These are phyloP conservation scores for Amylostereum chailletii DNA, from an alignment of 1,284 basidiomycete species.

Conservation along the genomic window DNA sequence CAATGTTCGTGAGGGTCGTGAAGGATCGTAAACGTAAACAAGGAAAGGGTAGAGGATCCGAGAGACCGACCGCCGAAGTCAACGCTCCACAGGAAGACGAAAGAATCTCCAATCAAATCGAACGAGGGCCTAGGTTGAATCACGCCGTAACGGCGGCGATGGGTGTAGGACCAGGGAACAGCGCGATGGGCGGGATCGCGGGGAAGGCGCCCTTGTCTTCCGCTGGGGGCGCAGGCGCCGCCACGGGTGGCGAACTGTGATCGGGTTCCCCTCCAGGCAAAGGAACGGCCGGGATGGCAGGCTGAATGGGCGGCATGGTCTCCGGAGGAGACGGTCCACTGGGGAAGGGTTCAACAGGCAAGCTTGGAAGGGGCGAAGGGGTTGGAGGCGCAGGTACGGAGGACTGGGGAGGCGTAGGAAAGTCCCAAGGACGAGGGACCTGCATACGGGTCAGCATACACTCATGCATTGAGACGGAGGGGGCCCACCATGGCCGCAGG, in stretches of 20 bases:
- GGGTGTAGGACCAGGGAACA: not conserved
- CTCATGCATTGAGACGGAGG: not conserved
- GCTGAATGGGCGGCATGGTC: not conserved
- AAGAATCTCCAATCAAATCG: too few species aligned
- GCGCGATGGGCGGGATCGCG: not conserved
- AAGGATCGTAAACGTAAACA: too few species aligned
- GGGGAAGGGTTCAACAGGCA: not conserved
- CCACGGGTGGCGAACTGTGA: not conserved
- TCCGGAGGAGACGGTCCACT: not conserved
- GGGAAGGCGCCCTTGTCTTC: not conserved
- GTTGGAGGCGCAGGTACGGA: not conserved
- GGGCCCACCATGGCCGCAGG: slow-evolving; percentile 53
- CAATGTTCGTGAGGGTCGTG: too few species aligned
- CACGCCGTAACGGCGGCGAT: not conserved
- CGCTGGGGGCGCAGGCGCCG: not conserved
- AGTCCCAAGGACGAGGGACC: slow-evolving; percentile 72
- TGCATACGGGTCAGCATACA: slow-evolving; percentile 11
- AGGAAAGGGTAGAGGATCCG: too few species aligned
- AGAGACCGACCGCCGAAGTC: too few species aligned
- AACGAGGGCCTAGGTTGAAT: too few species aligned
- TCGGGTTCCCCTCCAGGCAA: not conserved
- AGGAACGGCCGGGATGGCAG: not conserved
- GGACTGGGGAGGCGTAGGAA: slow-evolving; percentile 35
- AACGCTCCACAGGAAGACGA: too few species aligned
- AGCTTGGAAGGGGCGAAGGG: not conserved